Base-by-base conservation (phyloP, 148 eudicot genomes). In the Salicornia ramosissima region DNA sequence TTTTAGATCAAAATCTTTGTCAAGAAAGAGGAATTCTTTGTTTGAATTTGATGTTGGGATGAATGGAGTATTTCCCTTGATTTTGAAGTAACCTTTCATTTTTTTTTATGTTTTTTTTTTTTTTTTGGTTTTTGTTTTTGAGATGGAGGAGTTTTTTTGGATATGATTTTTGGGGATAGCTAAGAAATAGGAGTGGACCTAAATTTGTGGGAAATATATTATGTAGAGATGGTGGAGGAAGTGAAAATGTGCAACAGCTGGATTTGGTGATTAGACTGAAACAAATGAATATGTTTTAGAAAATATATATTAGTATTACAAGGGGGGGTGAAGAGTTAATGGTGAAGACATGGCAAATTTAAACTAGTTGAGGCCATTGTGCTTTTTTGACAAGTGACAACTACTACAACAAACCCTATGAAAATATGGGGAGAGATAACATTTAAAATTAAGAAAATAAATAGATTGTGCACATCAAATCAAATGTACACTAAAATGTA, bases 1-100 rank as follows among this genome's bases (percentile, higher is more conserved):
- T 1, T 29, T 28, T 4, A 49, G 9, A 16, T 67, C 70, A 54
- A 72, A 64, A 72, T 78, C 80, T 43, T 28, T 53, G 62, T 78
- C 80, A 68, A 51, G 31, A 63, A 78, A 78, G 53, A 62, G 65
- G 58, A 39, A 78, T 34, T 78, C 80, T 72, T 63, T 78, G 12
- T 34, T 73, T 22, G 72, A 62, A 24, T 64, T 68, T 62, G 73
- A 78, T 72, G 50, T 72, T 68, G 25, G 65, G 31, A 39, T 31
- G 51, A 73, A 73, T 61, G 73, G 43, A 26, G 46, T 54, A 28
- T 53, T 77, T 68, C 74, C 77, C 25, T 73, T 68, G 43, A 78
- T 62, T 68, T 78, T 78, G 43, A 59, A 69, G 47, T 72, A 78
- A 58, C 77, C 73, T 68, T 29, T 72, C 80, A 78, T 73, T 21